Conservation (phyloP, 768 basidiomycete genomes). For the Podaxis sp. region DNA sequence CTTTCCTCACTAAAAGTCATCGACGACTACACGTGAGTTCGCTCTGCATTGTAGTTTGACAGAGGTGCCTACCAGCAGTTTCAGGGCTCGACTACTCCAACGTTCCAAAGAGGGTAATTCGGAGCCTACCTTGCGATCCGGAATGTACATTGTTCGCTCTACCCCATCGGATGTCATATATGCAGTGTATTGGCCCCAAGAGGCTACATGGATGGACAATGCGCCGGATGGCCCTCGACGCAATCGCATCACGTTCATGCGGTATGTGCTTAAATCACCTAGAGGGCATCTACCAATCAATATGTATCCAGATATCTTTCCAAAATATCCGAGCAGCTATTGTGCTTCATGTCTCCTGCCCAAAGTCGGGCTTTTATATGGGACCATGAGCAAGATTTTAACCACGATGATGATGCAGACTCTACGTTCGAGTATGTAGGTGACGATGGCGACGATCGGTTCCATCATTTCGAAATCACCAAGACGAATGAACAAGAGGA, state of each 20-base stretch:
- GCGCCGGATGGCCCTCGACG: conserved; percentile 42
- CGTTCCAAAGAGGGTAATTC: conserved; percentile 6
- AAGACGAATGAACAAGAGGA: conserved; percentile 61
- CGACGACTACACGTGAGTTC: conserved; percentile 39
- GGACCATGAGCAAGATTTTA: conserved; percentile 27
- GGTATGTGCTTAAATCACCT: conserved; percentile 31
- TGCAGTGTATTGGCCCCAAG: conserved; percentile 63
- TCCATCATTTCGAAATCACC: conserved; percentile 54
- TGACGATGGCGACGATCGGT: conserved; percentile 46
- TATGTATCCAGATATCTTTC: conserved; percentile 48
- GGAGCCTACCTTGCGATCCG: conserved; percentile 39
- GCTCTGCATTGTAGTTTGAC: not conserved
- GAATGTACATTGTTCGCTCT: conserved; percentile 42
- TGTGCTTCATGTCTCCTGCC: conserved; percentile 48
- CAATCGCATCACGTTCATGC: conserved; percentile 63
- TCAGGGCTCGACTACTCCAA: conserved; percentile 14
- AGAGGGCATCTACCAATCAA: not conserved
- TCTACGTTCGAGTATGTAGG: conserved; percentile 31
- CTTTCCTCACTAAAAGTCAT: conserved; percentile 36
- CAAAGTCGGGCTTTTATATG: conserved; percentile 47
- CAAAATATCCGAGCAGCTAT: conserved; percentile 56
- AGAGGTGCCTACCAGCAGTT: not conserved
- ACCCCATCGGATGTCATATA: conserved; percentile 31
- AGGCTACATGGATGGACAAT: conserved; percentile 56
- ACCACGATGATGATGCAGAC: conserved; percentile 20